A percentile compares a stretch with the other conserved stretches of the same genome.
Conservation (phyloP, 441 rosid species). For the Daphne laureola region DNA sequence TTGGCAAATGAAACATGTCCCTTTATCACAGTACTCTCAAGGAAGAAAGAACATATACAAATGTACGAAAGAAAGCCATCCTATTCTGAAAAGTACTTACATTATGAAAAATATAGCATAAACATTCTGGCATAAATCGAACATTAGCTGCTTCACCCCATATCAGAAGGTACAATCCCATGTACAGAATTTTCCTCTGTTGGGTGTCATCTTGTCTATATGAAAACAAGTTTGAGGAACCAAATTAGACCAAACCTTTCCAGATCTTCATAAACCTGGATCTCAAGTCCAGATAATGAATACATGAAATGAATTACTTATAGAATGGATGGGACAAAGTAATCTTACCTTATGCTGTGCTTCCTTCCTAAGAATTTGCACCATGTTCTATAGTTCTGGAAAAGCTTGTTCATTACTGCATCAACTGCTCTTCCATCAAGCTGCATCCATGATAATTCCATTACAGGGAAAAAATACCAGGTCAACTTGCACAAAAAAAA, state of each 20-base stretch:
- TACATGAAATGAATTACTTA: not conserved
- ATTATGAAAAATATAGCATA: slow-evolving; percentile 95
- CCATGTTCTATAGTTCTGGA: slow-evolving; percentile 92
- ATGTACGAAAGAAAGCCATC: too few relatives aligned
- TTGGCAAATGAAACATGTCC: slow-evolving; percentile 1
- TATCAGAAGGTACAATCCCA: slow-evolving; percentile 94
- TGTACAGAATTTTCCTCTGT: slow-evolving; percentile 89
- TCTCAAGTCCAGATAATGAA: slow-evolving; percentile 7
- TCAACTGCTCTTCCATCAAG: slow-evolving; percentile 94
- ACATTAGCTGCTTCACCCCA: slow-evolving; percentile 99
- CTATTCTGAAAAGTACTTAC: slow-evolving; percentile 33
- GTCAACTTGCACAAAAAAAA: too few relatives aligned
- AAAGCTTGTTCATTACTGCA: slow-evolving; percentile 78
- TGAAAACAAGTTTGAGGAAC: slow-evolving; percentile 11
- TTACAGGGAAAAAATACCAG: too few relatives aligned
- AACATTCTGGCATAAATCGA: slow-evolving; percentile 95
- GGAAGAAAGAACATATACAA: too few relatives aligned
- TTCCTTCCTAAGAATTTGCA: slow-evolving; percentile 91
- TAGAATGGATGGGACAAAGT: slow-evolving; percentile 6
- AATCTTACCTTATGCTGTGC: slow-evolving; percentile 77
- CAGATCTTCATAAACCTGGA: slow-evolving; percentile 4
- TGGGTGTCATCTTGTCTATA: slow-evolving; percentile 81
- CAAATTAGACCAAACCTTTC: slow-evolving; percentile 6
- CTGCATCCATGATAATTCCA: slow-evolving; percentile 26
- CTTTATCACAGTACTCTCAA: too few relatives aligned